phyloP scores from a whole-genome alignment of 306 rosid genomes.

The Alnus rubra region DNA sequence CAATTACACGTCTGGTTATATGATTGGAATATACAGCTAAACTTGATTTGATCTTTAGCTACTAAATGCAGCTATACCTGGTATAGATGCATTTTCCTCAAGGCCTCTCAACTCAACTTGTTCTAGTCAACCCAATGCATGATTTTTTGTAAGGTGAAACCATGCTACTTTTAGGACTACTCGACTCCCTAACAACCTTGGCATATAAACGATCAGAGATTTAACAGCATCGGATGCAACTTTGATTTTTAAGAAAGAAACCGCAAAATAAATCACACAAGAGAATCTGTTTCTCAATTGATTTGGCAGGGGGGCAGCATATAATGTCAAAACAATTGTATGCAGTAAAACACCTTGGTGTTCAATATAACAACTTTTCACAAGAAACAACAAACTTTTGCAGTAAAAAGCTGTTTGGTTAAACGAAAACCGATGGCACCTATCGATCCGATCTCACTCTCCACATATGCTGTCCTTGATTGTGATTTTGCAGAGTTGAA shows the following conservation, averaged over 20 bases:
- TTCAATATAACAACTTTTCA: neutral
- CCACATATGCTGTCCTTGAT: slow-evolving; percentile 52
- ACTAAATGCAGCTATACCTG: neutral
- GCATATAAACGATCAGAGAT: no score
- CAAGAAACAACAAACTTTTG: neutral
- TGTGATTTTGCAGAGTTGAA: slow-evolving; percentile 22
- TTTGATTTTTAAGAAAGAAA: neutral
- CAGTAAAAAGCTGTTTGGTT: neutral
- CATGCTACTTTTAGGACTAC: no score
- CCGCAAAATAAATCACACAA: neutral
- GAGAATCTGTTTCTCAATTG: neutral
- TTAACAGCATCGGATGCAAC: neutral
- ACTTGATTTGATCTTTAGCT: neutral
- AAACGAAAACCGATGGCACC: neutral
- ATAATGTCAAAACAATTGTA: neutral
- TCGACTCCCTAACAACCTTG: no score
- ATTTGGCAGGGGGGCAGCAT: neutral
- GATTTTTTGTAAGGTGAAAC: no score
- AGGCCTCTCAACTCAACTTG: neutral
- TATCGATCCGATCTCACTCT: slow-evolving; percentile 38
- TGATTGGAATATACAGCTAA: neutral
- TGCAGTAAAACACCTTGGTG: neutral
- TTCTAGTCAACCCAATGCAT: neutral
- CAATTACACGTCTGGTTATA: neutral
- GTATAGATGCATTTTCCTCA: neutral